These are phyloP conservation scores for Macaranga tanarius DNA, from an alignment of 441 rosid genomes.

Conservation along the genomic window DNA sequence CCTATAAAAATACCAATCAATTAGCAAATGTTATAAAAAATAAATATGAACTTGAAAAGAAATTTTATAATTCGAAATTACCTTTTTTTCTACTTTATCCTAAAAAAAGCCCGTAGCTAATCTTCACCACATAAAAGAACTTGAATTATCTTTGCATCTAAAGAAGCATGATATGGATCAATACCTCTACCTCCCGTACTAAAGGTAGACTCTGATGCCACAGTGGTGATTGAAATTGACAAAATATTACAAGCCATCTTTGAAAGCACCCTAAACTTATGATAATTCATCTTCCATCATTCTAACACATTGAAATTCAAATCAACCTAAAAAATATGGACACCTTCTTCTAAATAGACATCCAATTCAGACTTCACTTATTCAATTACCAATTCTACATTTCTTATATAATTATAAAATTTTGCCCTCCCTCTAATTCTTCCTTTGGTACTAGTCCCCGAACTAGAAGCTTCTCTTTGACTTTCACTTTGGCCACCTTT, in stretches of 20 bases:
- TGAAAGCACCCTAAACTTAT: background rate
- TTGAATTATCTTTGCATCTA: background rate
- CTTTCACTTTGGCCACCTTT: no score
- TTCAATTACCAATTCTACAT: background rate
- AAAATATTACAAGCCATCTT: background rate
- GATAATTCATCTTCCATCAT: background rate
- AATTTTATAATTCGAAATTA: no score
- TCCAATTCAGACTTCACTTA: background rate
- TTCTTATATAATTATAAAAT: background rate
- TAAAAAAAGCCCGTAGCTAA: background rate
- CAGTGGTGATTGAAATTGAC: background rate
- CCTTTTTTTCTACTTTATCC: background rate
- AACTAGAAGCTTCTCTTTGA: background rate
- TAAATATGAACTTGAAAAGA: no score
- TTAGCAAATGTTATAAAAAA: no score
- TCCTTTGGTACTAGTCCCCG: background rate
- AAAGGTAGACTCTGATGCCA: background rate
- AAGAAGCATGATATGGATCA: background rate
- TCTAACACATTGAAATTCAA: background rate
- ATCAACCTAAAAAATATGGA: background rate
- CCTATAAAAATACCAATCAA: no score
- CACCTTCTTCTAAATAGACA: background rate
- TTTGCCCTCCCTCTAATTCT: background rate
- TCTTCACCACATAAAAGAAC: background rate
- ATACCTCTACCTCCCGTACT: background rate